A percentile compares a stretch with the other conserved stretches of the same genome.
Evolutionary conservation across 1,284 basidiomycete species (phyloP).

Genomic region (Sanghuangporus sanghuang): DNA sequence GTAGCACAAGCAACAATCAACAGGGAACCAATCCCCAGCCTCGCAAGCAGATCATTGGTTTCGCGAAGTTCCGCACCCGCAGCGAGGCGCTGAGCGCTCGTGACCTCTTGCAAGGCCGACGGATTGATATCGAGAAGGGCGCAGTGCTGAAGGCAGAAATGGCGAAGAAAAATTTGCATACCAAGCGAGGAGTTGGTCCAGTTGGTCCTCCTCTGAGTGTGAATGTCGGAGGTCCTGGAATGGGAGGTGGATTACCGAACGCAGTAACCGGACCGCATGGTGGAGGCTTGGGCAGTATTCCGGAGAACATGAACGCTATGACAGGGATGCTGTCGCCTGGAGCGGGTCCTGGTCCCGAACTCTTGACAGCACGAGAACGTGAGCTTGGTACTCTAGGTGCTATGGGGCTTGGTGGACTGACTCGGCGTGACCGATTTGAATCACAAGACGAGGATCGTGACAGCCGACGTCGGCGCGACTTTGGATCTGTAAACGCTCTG

Average conservation of each 20-base stretch:
- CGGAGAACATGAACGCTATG: constrained; percentile 14
- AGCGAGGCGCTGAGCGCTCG: constrained; percentile 86
- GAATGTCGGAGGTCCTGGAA: constrained; percentile 25
- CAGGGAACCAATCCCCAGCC: constrained; percentile 41
- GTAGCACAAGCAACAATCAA: constrained; percentile 24
- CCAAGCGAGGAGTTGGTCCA: constrained; percentile 81
- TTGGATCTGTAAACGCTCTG: constrained; percentile 32
- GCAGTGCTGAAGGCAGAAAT: constrained; percentile 96
- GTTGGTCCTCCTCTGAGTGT: constrained; percentile 30
- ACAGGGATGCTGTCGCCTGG: constrained; percentile 25
- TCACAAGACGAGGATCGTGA: constrained; percentile 30
- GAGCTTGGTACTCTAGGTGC: constrained; percentile 42
- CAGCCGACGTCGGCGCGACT: constrained; percentile 26
- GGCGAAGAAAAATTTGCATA: constrained; percentile 99
- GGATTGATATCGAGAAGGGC: constrained; percentile 93
- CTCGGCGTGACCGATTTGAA: constrained; percentile 20
- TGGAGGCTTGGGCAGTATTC: constrained; percentile 23
- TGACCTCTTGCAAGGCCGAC: constrained; percentile 85
- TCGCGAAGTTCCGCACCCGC: constrained; percentile 90
- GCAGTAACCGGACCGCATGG: constrained; percentile 20
- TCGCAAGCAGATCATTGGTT: constrained; percentile 96
- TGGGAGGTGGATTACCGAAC: constrained; percentile 27
- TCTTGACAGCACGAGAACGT: constrained; percentile 42
- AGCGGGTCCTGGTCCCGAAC: constrained; percentile 29
- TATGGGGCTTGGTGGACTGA: constrained; percentile 40